Evolutionary conservation across 352 stramenopile species (phyloP), one percentile per base, ranked within the genome.

Genomic region (Thraustotheca clavata): DNA sequence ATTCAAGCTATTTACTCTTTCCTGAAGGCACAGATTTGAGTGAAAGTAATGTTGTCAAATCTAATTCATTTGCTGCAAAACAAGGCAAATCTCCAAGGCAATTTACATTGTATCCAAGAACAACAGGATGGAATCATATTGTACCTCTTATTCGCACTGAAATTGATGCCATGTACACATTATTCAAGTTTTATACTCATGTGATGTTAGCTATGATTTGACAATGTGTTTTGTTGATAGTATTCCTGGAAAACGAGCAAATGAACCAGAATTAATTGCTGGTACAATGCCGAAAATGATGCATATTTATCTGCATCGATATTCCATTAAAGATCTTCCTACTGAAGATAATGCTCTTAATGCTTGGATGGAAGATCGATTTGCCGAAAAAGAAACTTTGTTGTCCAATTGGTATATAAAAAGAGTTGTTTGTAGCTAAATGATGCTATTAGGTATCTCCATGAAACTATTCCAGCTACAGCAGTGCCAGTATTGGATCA

Each of bases 171-270:
- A 75, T 94, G 43, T 91, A 94, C 67, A 46, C 11, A 6, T 6
- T 29, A 29, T 29, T 6, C 11, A 50, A 50, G 43, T 14, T 50
- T 22, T 6, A 6, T 29, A 6, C 11, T 14, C 43, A 14, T 6
- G 43, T 29, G 43, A n/a, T n/a, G n/a, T n/a, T 62, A 62, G 54
- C 7, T 65, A 65, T 46, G 83, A 92, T 60, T 66, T 90, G 27
- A 92, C 80, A 16, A 83, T 92, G 75, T 89, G 89, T 63, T 92
- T 83, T 52, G 77, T 89, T 33, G 83, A 92, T 67, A 74, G 83
- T 50, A 59, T 70, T 8, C 49, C 71, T 29, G 76, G 77, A 57
- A 76, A 90, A 60, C 79, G 80, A 26, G 80, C 83, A 49, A 88
- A 78, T 22, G 83, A 92, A 67, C 50, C 67, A n/a, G 75, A 75